phyloP scores from a whole-genome alignment of 2,329 filamentous ascomycete species.

The Reticulascus tulasneorum region DNA sequence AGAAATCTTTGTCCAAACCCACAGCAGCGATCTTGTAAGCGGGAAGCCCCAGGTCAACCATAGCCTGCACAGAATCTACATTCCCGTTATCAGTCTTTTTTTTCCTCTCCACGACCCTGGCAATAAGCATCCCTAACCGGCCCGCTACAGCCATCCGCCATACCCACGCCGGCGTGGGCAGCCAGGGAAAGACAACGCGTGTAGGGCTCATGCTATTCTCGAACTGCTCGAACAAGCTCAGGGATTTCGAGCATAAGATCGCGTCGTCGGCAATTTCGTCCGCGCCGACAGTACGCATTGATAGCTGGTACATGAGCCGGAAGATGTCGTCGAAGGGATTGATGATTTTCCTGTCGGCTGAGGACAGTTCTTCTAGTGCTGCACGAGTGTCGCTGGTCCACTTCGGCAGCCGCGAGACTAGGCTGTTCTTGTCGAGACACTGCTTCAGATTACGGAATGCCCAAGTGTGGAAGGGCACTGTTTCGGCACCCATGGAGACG shows the following conservation, averaged over 20 bases:
- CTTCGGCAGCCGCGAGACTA: too few species aligned
- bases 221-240: constrained; percentile 41
- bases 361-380: too few species aligned
- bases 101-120: constrained; percentile 41
- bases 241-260: constrained; percentile 33
- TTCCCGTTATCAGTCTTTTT: constrained; percentile 33
- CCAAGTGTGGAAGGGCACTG: too few species aligned
- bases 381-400: too few species aligned
- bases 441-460: too few species aligned
- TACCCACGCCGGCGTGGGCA: constrained; percentile 40
- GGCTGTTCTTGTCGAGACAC: too few species aligned
- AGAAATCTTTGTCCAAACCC: too few species aligned
- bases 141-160: constrained; percentile 39
- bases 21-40: too few species aligned
- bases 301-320: constrained; percentile 48
- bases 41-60: constrained; percentile 47
- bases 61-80: constrained; percentile 47
- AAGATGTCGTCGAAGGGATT: constrained; percentile 53
- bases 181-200: constrained; percentile 47
- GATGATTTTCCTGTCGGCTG: too few species aligned
- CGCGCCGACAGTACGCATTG: constrained; percentile 49
- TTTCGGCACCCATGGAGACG: too few species aligned
- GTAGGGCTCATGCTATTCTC: constrained; percentile 35
- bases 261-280: constrained; percentile 48
- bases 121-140: constrained; percentile 43